Evolutionary conservation across 805 yeast genomes (phyloP), one percentile per base, ranked within the genome.

Genomic region (Candida ascalaphidarum): DNA sequence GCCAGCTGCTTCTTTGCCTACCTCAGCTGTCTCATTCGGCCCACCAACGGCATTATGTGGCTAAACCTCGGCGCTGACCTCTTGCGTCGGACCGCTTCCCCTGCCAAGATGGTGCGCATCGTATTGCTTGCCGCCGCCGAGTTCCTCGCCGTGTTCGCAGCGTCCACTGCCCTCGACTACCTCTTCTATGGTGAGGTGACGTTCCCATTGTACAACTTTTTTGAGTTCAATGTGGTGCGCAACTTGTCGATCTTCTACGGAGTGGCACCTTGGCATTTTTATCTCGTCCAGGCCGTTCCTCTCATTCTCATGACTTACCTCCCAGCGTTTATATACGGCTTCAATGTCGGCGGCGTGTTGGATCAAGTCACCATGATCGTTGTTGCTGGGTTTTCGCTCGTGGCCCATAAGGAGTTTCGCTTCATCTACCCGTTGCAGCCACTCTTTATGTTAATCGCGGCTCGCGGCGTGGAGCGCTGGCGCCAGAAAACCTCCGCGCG

Each of bases 341-440:
- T 37, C 17, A 31, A 36, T 17, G 37, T 38, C 28, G 23, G 33
- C 7, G 35, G 41, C 15, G 11, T 43, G 14, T 34, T 53, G 12
- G 52, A 43, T 17, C 39, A 34, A 25, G 50, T 39, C 35, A 27
- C 68, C 0, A 12, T 65, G 0, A 30, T 68, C 4, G 79, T 79
- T 25, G 27, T 81, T 2, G 27, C 54, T 0, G 58, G 65, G 1
- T 84, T 81, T 41, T 81, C 96, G 0, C 28, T 61, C 2, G 68
- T 92, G 12, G 59, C 68, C 8, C 99, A 92, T 52, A 92, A 92
- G 48, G 99, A 92, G 48, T 81, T 86, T 41, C 67, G 99, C 25
- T 92, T 92, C 50, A 64, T 94, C 11, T 85, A 79, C 41, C 95
- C 94, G 2, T 47, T 92, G 29, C 77, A 82, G 55, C 96, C 98